phyloP scores from a whole-genome alignment of 1,284 basidiomycete genomes.

The Earliella scabrosa region DNA sequence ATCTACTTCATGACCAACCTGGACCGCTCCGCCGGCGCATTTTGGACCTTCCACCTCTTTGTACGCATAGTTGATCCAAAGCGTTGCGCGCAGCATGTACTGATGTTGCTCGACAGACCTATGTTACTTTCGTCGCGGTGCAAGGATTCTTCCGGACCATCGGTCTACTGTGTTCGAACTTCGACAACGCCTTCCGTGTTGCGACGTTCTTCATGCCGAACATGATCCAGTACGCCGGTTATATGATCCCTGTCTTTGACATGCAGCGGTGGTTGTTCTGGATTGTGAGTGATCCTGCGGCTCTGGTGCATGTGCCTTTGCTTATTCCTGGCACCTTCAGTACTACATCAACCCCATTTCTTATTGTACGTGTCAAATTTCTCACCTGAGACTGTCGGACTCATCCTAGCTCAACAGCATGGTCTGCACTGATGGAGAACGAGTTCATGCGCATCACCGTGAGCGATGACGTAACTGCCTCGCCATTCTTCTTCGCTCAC shows the following conservation, averaged over 20 bases:
- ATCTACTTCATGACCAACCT: conserved; percentile 80
- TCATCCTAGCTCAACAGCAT: conserved; percentile 43
- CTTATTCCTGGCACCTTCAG: conserved; percentile 35
- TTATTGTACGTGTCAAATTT: conserved; percentile 56
- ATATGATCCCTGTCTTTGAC: conserved; percentile 71
- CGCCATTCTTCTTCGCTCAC: rapidly evolving
- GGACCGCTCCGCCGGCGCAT: conserved; percentile 61
- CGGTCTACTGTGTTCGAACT: conserved; percentile 66
- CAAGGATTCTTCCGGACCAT: conserved; percentile 79
- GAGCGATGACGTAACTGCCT: conserved; percentile 35
- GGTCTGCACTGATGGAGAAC: conserved; percentile 82
- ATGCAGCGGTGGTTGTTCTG: conserved; percentile 93
- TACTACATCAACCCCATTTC: conserved; percentile 79
- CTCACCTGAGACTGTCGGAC: too few relatives aligned
- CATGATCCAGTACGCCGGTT: conserved; percentile 71
- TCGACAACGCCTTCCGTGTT: conserved; percentile 65
- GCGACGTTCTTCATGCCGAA: conserved; percentile 67
- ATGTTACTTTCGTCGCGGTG: conserved; percentile 64
- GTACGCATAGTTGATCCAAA: conserved; percentile 18
- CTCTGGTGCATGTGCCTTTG: neutral
- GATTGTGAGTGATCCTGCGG: conserved; percentile 54
- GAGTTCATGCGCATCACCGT: conserved; percentile 72
- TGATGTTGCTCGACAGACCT: conserved; percentile 37
- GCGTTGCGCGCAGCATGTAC: too few relatives aligned
- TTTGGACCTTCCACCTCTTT: conserved; percentile 77